Percentiles rank a stretch among this genome's conserved stretches.
These are phyloP conservation scores for Emmonsia crescens DNA, from an alignment of 2,329 filamentous ascomycete species.

Conservation along the genomic window DNA sequence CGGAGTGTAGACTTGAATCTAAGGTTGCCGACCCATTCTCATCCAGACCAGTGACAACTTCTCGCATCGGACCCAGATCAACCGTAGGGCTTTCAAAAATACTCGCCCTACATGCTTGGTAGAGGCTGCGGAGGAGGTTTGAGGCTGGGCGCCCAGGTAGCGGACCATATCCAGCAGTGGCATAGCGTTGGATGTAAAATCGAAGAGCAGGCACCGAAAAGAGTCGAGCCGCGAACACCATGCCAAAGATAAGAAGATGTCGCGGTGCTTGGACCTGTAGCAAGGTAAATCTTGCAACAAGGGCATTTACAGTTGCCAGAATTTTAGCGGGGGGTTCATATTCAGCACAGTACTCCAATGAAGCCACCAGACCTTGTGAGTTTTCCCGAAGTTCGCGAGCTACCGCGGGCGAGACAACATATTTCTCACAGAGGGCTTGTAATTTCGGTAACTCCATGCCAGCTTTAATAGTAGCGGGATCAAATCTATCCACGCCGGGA, in stretches of 20 bases:
- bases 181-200: conserved; percentile 18
- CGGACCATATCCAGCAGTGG: conserved; percentile 2
- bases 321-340: conserved; percentile 22
- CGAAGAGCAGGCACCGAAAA: conserved; percentile 22
- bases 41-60: conserved; percentile 6
- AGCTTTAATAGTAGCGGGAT: not conserved
- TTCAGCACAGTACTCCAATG: conserved; percentile 18
- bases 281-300: conserved; percentile 19
- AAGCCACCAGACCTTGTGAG: not conserved
- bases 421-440: not conserved
- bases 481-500: not conserved
- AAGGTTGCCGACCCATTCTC: not conserved
- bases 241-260: conserved; percentile 12
- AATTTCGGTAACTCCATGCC: not conserved
- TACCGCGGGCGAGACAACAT: not conserved
- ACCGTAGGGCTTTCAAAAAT: conserved; percentile 5
- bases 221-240: conserved; percentile 23
- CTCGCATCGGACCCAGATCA: conserved; percentile 6
- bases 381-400: not conserved
- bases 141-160: conserved; percentile 17
- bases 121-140: conserved; percentile 9
- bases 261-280: conserved; percentile 10
- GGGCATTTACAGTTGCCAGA: conserved; percentile 21
- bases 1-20: conserved; percentile 4
- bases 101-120: not conserved